Conservation (phyloP, 495 filamentous ascomycete genomes). For the Penicillium nucicola region DNA sequence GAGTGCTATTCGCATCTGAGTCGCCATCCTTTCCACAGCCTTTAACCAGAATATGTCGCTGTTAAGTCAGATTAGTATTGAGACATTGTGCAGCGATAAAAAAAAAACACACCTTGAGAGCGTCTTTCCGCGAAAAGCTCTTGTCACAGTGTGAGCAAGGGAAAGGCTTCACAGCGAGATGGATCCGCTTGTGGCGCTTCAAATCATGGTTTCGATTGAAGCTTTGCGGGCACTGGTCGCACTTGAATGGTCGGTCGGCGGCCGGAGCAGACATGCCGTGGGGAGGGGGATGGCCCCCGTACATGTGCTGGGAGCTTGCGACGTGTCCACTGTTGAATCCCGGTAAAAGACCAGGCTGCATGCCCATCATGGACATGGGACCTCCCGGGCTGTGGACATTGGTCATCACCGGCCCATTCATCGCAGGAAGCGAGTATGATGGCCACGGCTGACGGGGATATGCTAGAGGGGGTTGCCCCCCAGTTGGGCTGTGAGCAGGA, state of each 20-base stretch:
- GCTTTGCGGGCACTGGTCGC: slow-evolving; percentile 84
- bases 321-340: slow-evolving; percentile 58
- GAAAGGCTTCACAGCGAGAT: slow-evolving; percentile 92
- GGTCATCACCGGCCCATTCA: slow-evolving; percentile 71
- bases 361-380: slow-evolving; percentile 66
- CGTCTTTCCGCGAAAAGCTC: slow-evolving; percentile 95
- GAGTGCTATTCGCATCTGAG: slow-evolving; percentile 15
- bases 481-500: slow-evolving; percentile 49
- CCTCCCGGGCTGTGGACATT: slow-evolving; percentile 71
- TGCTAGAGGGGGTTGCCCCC: slow-evolving; percentile 45
- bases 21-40: slow-evolving; percentile 67
- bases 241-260: slow-evolving; percentile 90
- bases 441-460: slow-evolving; percentile 52
- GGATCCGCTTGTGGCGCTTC: slow-evolving; percentile 93
- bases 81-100: not conserved
- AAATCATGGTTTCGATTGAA: slow-evolving; percentile 98
- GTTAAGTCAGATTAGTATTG: slow-evolving; percentile 10
- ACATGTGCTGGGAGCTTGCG: slow-evolving; percentile 55
- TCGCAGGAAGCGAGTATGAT: slow-evolving; percentile 54
- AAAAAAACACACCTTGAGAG: slow-evolving; percentile 72
- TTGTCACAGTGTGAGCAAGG: slow-evolving; percentile 91
- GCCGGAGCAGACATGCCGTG: slow-evolving; percentile 42
- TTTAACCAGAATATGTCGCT: slow-evolving; percentile 94
- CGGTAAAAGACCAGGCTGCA: slow-evolving; percentile 48
- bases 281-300: slow-evolving; percentile 45